Evolutionary conservation across 2,329 filamentous ascomycete species (phyloP).

Genomic region (Diatrype stigma): DNA sequence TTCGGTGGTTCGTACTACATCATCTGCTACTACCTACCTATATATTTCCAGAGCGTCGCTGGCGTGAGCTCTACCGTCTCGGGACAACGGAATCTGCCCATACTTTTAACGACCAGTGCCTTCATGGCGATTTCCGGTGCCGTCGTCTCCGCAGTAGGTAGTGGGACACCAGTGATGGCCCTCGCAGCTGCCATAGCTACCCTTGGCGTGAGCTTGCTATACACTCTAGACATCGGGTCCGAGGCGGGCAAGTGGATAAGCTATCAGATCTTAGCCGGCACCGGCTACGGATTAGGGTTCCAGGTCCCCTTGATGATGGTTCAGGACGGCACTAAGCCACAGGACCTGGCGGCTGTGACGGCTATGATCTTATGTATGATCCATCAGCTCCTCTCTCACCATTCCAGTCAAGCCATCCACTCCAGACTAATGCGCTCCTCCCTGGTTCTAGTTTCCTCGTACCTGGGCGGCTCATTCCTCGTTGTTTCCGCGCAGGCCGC

Average conservation of each 20-base stretch:
- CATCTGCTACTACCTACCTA: slow-evolving; percentile 38
- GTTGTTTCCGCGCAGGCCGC: not conserved
- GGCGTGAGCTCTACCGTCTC: slow-evolving; percentile 32
- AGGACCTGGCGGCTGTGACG: slow-evolving; percentile 30
- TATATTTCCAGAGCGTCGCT: slow-evolving; percentile 45
- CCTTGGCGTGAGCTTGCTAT: slow-evolving; percentile 27
- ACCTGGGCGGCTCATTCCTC: not conserved
- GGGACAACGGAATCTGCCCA: slow-evolving; percentile 27
- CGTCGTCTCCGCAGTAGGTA: slow-evolving; percentile 21
- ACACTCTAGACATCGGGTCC: slow-evolving; percentile 23
- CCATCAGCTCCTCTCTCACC: too few relatives aligned
- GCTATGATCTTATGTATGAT: not conserved
- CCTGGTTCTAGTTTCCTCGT: not conserved
- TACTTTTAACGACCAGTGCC: too few relatives aligned
- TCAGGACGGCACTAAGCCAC: slow-evolving; percentile 23
- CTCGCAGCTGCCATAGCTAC: slow-evolving; percentile 30
- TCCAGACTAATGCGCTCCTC: too few relatives aligned
- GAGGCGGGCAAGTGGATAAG: slow-evolving; percentile 35
- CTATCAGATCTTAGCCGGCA: slow-evolving; percentile 37
- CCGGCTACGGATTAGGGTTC: slow-evolving; percentile 26
- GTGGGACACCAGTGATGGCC: slow-evolving; percentile 30
- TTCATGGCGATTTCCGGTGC: slow-evolving; percentile 15
- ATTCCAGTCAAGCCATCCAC: too few relatives aligned
- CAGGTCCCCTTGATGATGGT: slow-evolving; percentile 35
- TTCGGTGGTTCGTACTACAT: slow-evolving; percentile 12